These are phyloP conservation scores for Eurotiales sp. DNA, from an alignment of 2,329 filamentous ascomycete species.

Conservation along the genomic window DNA sequence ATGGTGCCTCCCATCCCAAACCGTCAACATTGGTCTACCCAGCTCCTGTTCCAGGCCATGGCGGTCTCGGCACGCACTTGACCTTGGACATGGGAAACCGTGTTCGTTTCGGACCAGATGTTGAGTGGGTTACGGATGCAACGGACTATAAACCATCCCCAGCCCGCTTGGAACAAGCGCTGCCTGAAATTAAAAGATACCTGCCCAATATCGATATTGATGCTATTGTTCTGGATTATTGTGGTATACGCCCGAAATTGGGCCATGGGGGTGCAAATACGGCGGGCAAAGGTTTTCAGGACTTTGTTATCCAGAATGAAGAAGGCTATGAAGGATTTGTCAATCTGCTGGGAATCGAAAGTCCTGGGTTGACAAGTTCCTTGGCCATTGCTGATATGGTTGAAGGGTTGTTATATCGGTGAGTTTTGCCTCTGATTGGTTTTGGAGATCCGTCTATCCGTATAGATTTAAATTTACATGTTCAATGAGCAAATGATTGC, in stretches of 20 bases:
- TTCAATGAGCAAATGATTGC: no score
- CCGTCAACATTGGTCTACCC: constrained; percentile 81
- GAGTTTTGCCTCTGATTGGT: neutral
- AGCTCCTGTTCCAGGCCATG: constrained; percentile 74
- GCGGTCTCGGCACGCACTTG: constrained; percentile 88
- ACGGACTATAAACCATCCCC: constrained; percentile 66
- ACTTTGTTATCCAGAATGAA: constrained; percentile 78
- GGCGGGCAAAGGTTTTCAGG: constrained; percentile 64
- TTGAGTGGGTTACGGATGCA: constrained; percentile 81
- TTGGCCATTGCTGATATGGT: constrained; percentile 84
- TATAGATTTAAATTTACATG: no score
- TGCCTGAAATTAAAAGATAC: constrained; percentile 73
- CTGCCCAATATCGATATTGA: constrained; percentile 67
- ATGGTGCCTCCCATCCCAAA: constrained; percentile 61
- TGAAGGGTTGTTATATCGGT: constrained; percentile 36
- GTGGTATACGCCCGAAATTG: constrained; percentile 87
- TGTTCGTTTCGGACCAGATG: constrained; percentile 88
- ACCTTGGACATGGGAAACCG: constrained; percentile 83
- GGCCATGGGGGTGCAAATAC: constrained; percentile 55
- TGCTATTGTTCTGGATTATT: constrained; percentile 75
- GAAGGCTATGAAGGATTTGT: constrained; percentile 78
- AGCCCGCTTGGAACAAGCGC: constrained; percentile 60
- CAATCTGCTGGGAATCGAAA: constrained; percentile 89
- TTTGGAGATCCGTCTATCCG: no score
- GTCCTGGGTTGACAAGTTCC: constrained; percentile 81